These are phyloP conservation scores for Rhizoclosmatium sp. DNA, from an alignment of 192 early-diverging fungal genomes.

Conservation along the genomic window DNA sequence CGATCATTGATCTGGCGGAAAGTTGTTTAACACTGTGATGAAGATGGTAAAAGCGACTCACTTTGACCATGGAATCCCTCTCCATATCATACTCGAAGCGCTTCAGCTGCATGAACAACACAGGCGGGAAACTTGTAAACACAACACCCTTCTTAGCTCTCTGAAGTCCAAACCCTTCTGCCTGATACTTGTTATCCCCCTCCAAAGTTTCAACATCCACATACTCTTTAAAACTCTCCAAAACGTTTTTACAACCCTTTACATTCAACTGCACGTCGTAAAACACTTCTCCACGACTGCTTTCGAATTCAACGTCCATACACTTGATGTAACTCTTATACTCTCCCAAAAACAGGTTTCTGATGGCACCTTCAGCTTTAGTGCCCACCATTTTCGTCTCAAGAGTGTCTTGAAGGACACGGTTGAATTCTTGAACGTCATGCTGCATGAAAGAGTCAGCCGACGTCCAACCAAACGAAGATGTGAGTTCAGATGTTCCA, in stretches of 20 bases:
- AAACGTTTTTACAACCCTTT: slow-evolving; percentile 86
- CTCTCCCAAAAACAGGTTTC: slow-evolving; percentile 92
- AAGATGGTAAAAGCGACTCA: slow-evolving; percentile 28
- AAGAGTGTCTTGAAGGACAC: slow-evolving; percentile 95
- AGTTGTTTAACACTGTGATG: background rate
- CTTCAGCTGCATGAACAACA: slow-evolving; percentile 95
- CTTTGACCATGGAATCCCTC: slow-evolving; percentile 89
- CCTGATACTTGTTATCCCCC: slow-evolving; percentile 95
- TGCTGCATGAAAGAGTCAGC: slow-evolving; percentile 96
- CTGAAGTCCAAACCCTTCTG: slow-evolving; percentile 90
- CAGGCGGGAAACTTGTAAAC: slow-evolving; percentile 91
- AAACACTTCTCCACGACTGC: slow-evolving; percentile 91
- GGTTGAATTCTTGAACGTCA: slow-evolving; percentile 98
- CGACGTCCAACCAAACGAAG: slow-evolving; percentile 98
- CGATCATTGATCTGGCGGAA: slow-evolving; percentile 85
- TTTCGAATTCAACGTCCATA: slow-evolving; percentile 93
- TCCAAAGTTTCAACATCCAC: slow-evolving; percentile 90
- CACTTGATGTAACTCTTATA: slow-evolving; percentile 99
- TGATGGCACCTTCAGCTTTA: slow-evolving; percentile 89
- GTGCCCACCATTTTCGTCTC: slow-evolving; percentile 98
- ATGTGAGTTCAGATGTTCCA: slow-evolving; percentile 91
- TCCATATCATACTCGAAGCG: slow-evolving; percentile 97
- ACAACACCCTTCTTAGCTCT: slow-evolving; percentile 97
- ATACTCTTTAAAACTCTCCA: slow-evolving; percentile 92
- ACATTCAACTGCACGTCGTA: slow-evolving; percentile 98